These are phyloP conservation scores for Prunus davidiana DNA, from an alignment of 306 rosid species.

Conservation along the genomic window DNA sequence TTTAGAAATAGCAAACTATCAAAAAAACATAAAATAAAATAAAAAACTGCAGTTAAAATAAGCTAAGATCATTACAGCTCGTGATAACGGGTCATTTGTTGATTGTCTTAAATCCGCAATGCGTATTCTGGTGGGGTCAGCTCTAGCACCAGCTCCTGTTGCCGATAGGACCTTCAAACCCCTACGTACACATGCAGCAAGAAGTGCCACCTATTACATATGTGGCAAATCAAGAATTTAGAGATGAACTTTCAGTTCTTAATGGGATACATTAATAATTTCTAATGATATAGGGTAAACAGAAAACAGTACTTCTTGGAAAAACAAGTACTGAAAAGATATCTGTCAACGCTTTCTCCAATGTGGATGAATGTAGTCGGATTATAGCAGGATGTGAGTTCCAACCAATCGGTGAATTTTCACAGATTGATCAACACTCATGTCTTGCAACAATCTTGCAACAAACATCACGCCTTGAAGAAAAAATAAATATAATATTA, in stretches of 20 bases:
- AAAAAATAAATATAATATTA: no score
- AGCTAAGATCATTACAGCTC: conserved; percentile 57
- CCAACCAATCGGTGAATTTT: no score
- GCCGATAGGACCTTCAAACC: conserved; percentile 90
- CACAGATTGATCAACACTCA: no score
- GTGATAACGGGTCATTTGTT: conserved; percentile 86
- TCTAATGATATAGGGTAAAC: conserved; percentile 3
- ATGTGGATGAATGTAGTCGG: background rate
- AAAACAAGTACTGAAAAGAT: background rate
- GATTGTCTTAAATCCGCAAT: conserved; percentile 89
- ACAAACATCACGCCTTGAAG: background rate
- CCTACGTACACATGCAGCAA: conserved; percentile 93
- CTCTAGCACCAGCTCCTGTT: conserved; percentile 97
- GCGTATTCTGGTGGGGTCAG: conserved; percentile 92
- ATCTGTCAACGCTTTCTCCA: background rate
- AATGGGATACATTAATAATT: conserved; percentile 14
- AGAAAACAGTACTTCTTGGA: background rate
- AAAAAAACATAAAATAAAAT: background rate
- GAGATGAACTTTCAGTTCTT: conserved; percentile 25
- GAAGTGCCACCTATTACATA: conserved; percentile 87
- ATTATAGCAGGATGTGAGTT: background rate
- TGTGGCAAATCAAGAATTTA: conserved; percentile 32
- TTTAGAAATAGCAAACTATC: background rate
- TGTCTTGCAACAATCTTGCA: no score
- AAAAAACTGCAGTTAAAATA: background rate